Evolutionary conservation across 2,329 filamentous ascomycete genomes (phyloP).

Genomic region (Paramyrothecium roridum): DNA sequence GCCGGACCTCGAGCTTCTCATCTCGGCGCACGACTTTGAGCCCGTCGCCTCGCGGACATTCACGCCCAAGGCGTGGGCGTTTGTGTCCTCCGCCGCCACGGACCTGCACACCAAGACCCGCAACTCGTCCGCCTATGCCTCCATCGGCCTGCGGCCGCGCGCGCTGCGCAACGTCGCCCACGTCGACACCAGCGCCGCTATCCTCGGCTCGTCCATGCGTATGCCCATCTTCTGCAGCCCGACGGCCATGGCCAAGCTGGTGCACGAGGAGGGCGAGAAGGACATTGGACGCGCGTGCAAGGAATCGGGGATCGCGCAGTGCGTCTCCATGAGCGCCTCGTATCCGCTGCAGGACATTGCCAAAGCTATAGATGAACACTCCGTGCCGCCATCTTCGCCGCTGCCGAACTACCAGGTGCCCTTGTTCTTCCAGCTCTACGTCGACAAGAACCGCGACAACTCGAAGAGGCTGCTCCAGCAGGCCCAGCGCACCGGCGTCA

Average conservation of each 20-base stretch:
- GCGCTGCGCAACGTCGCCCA: conserved; percentile 53
- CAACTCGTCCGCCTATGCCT: conserved; percentile 52
- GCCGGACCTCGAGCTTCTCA: conserved; percentile 5
- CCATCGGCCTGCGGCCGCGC: conserved; percentile 58
- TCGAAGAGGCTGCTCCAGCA: conserved; percentile 41
- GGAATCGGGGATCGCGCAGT: conserved; percentile 1
- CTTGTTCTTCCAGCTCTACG: conserved; percentile 42
- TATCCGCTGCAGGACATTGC: neutral
- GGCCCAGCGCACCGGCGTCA: conserved; percentile 44
- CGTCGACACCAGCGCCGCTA: conserved; percentile 47
- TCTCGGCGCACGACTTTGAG: conserved; percentile 53
- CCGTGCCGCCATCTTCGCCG: neutral
- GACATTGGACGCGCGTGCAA: conserved; percentile 1
- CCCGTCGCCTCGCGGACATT: conserved; percentile 51
- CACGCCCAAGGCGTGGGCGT: conserved; percentile 65
- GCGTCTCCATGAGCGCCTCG: neutral
- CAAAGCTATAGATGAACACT: neutral
- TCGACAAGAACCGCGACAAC: conserved; percentile 46
- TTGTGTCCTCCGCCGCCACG: conserved; percentile 64
- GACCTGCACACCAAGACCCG: conserved; percentile 53
- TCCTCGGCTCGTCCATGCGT: conserved; percentile 47
- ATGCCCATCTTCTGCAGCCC: conserved; percentile 63
- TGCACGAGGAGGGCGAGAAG: conserved; percentile 61
- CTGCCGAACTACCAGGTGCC: neutral
- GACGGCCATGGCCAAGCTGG: conserved; percentile 60